These are phyloP conservation scores for Pancytospora philotis DNA, from an alignment of 371 early-diverging fungal species.

Conservation along the genomic window DNA sequence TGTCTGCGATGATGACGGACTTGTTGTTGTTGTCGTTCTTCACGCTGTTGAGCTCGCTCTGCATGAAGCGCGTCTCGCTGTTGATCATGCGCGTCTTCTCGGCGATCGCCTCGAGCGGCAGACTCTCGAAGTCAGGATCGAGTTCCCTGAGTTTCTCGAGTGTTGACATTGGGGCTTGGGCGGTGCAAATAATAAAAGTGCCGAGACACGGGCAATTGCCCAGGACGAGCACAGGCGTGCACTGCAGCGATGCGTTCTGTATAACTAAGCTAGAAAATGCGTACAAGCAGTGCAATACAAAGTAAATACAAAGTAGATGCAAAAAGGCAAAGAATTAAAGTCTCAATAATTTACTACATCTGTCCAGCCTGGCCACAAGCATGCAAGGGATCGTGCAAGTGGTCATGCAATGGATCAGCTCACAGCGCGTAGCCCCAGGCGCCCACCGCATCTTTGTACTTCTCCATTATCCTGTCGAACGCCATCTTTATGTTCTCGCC, in stretches of 20 bases:
- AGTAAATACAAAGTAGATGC: no score
- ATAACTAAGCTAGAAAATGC: no score
- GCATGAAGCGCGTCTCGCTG: slow-evolving; percentile 54
- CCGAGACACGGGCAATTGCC: no score
- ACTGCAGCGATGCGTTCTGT: no score
- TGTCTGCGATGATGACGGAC: slow-evolving; percentile 87
- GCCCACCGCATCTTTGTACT: slow-evolving; percentile 21
- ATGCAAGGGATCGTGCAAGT: no score
- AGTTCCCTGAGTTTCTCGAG: slow-evolving; percentile 35
- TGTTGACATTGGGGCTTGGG: not conserved
- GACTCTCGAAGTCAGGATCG: slow-evolving; percentile 34
- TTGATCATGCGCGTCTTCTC: slow-evolving; percentile 52
- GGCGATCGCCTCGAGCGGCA: slow-evolving; percentile 19
- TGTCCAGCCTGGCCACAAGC: no score
- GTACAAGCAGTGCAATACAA: no score
- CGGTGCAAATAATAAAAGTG: slow-evolving; percentile 4
- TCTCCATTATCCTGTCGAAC: slow-evolving; percentile 27
- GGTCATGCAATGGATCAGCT: no score
- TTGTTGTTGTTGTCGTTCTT: slow-evolving; percentile 56
- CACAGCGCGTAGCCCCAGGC: slow-evolving; percentile 17
- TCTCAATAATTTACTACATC: no score
- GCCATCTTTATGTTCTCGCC: slow-evolving; percentile 59
- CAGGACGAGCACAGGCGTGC: no score
- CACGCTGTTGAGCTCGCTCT: slow-evolving; percentile 50
- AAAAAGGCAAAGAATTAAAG: no score